These are phyloP conservation scores for Elongisporangium prolatum DNA, from an alignment of 352 stramenopile species.

Conservation along the genomic window DNA sequence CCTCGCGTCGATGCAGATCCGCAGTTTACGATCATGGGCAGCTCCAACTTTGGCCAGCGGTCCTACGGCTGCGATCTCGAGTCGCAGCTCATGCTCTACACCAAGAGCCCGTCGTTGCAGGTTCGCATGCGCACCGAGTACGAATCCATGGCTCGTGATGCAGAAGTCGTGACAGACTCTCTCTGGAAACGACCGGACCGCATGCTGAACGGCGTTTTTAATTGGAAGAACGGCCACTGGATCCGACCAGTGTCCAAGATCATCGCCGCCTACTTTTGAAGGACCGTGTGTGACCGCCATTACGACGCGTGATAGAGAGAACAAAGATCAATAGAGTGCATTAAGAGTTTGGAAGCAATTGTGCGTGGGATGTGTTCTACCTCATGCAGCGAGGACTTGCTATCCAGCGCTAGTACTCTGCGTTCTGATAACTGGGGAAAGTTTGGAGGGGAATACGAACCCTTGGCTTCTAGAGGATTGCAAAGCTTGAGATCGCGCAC, in stretches of 20 bases:
- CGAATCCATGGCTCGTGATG: conserved; percentile 31
- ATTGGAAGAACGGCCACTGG: conserved; percentile 73
- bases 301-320: too few relatives aligned
- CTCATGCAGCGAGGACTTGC: too few relatives aligned
- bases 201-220: conserved; percentile 49
- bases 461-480: too few relatives aligned
- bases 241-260: conserved; percentile 67
- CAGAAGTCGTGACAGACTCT: conserved; percentile 55
- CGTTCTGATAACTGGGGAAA: too few relatives aligned
- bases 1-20: conserved; percentile 18
- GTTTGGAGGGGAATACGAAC: too few relatives aligned
- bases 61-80: conserved; percentile 76
- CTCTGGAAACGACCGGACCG: conserved; percentile 60
- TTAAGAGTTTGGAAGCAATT: too few relatives aligned
- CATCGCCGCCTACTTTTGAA: conserved; percentile 53
- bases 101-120: conserved; percentile 43
- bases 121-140: conserved; percentile 45
- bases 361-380: too few relatives aligned
- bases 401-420: too few relatives aligned
- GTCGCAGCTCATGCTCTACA: conserved; percentile 68
- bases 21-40: conserved; percentile 60
- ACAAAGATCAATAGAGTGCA: too few relatives aligned
- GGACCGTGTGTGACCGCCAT: too few relatives aligned
- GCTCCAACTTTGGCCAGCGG: conserved; percentile 75
- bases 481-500: too few relatives aligned